A percentile compares a stretch with the other conserved stretches of the same genome.
These are phyloP conservation scores for Fraxinus ornus DNA, from an alignment of 305 asterid genomes.

Conservation along the genomic window DNA sequence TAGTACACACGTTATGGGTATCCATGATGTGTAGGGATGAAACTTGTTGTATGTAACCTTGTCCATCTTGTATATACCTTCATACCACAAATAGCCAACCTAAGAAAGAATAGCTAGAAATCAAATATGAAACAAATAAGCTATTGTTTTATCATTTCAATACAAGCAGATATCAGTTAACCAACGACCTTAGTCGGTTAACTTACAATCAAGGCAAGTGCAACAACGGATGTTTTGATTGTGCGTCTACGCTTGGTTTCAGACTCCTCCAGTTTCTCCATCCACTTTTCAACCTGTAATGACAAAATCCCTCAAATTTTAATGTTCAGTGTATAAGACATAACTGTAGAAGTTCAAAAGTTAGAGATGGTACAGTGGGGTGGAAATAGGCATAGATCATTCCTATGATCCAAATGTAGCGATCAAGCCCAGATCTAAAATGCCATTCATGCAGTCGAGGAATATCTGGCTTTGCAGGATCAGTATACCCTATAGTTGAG, in stretches of 20 bases:
- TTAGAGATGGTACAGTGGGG: constrained; percentile 53
- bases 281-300: constrained; percentile 80
- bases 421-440: constrained; percentile 93
- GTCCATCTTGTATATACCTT: constrained; percentile 53
- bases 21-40: constrained; percentile 61
- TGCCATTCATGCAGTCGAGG: constrained; percentile 96
- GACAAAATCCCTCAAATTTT: constrained; percentile 20
- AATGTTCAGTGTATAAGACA: constrained; percentile 13
- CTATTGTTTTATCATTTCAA: neutral
- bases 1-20: constrained; percentile 51
- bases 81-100: constrained; percentile 57
- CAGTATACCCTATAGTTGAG: constrained; percentile 66
- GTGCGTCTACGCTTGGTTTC: constrained; percentile 64
- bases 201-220: constrained; percentile 55
- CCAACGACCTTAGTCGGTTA: neutral
- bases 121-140: constrained; percentile 15
- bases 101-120: constrained; percentile 23
- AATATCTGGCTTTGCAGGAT: constrained; percentile 91
- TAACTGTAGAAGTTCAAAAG: neutral
- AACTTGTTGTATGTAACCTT: constrained; percentile 47
- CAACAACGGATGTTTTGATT: constrained; percentile 53
- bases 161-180: neutral
- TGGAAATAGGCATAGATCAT: constrained; percentile 94
- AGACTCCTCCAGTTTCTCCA: constrained; percentile 93
- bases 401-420: constrained; percentile 77